Percentiles rank a stretch among this genome's conserved stretches.
Conservation (phyloP, 768 basidiomycete genomes). For the Hygrocybe punicea region DNA sequence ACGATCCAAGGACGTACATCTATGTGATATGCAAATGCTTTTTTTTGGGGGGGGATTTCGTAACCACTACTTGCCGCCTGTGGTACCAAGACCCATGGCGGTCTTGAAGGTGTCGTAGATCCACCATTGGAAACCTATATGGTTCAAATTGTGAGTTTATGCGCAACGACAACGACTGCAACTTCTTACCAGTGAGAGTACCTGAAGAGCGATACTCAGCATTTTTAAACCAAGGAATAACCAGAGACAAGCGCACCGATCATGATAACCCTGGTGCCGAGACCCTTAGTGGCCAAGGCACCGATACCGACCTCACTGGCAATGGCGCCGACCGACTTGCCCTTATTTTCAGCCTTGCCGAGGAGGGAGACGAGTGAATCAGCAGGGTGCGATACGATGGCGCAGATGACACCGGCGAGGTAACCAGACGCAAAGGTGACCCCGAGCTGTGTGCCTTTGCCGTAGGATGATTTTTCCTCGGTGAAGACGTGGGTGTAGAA, state of each 20-base stretch:
- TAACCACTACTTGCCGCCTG: conserved; percentile 71
- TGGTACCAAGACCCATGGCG: conserved; percentile 81
- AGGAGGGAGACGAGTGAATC: conserved; percentile 91
- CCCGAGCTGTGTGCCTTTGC: conserved; percentile 81
- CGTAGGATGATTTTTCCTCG: conserved; percentile 70
- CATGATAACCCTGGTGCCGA: conserved; percentile 84
- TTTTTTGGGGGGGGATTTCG: too few relatives aligned
- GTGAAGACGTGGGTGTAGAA: conserved; percentile 89
- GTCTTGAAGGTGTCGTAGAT: conserved; percentile 88
- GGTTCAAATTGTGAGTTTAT: conserved; percentile 24
- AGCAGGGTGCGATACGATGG: conserved; percentile 94
- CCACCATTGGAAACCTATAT: conserved; percentile 88
- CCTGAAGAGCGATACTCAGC: conserved; percentile 9
- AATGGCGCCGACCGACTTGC: conserved; percentile 71
- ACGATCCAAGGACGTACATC: too few relatives aligned
- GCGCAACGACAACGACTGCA: not conserved
- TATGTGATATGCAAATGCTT: too few relatives aligned
- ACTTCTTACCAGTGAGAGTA: conserved; percentile 42
- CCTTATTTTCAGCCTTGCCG: conserved; percentile 84
- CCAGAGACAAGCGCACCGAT: conserved; percentile 50
- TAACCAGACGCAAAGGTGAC: conserved; percentile 90
- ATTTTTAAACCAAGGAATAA: conserved; percentile 15
- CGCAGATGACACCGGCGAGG: conserved; percentile 93
- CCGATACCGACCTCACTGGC: conserved; percentile 65
- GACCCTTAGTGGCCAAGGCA: conserved; percentile 75